Conservation (phyloP, 2,329 filamentous ascomycete species). For the Colletotrichum coccodes region DNA sequence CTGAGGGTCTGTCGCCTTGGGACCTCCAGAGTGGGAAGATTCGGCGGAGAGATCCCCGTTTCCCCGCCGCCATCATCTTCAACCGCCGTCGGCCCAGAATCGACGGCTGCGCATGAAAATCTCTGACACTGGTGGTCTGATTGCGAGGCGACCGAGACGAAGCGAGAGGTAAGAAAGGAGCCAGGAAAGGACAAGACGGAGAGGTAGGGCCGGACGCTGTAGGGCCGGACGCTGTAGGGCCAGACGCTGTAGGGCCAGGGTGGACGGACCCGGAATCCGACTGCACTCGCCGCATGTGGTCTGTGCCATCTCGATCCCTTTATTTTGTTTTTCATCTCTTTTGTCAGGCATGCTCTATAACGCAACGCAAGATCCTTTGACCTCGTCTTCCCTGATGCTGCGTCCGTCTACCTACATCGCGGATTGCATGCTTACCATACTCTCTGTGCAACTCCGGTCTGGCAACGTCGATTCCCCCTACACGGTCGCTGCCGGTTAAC, state of each 20-base stretch:
- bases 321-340: neutral
- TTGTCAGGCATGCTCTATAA: neutral
- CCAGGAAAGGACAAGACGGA: neutral
- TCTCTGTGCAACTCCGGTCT: neutral
- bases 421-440: neutral
- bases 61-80: neutral
- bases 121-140: neutral
- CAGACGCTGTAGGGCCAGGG: neutral
- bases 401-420: neutral
- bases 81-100: neutral
- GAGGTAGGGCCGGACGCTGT: neutral
- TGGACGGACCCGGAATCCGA: constrained; percentile 1
- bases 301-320: neutral
- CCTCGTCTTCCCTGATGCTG: neutral
- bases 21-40: too few species aligned
- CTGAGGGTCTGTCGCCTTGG: too few species aligned
- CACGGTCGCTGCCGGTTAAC: neutral
- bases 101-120: neutral
- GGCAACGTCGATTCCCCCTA: neutral
- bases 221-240: neutral
- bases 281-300: constrained; percentile 12
- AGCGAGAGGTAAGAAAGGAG: too few species aligned
- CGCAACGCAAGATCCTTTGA: neutral
- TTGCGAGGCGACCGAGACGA: neutral
- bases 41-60: too few species aligned